Conservation (phyloP, 495 filamentous ascomycete genomes). For the Neurospora terricola region DNA sequence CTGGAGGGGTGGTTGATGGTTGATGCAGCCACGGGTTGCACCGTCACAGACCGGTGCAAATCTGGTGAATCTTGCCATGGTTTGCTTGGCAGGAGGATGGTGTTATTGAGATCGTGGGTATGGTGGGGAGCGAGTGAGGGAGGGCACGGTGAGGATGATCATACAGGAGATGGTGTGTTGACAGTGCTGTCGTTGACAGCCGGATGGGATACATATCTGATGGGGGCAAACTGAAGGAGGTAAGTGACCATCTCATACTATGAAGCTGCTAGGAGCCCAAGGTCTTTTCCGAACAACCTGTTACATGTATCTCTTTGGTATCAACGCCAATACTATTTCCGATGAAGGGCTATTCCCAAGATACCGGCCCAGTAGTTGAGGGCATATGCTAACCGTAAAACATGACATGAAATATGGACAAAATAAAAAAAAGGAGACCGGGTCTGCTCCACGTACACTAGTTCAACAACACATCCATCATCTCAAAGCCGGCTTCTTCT, state of each 20-base stretch:
- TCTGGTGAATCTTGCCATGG: neutral
- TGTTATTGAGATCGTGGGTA: neutral
- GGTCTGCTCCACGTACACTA: slow-evolving; percentile 1
- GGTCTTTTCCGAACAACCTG: neutral
- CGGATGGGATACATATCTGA: neutral
- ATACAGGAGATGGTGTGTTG: neutral
- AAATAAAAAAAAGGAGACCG: neutral
- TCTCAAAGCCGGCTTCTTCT: neutral
- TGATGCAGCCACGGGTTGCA: neutral
- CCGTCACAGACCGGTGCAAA: neutral
- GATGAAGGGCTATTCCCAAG: neutral
- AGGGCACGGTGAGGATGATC: neutral
- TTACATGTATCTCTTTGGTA: neutral
- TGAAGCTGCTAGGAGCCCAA: too few relatives aligned
- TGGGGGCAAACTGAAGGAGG: neutral
- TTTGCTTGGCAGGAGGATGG: neutral
- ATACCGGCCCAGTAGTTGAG: neutral
- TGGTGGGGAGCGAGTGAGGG: neutral
- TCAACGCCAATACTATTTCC: neutral
- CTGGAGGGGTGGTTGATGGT: neutral
- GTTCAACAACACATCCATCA: neutral
- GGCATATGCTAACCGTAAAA: neutral
- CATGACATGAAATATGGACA: neutral
- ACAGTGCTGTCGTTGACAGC: neutral
- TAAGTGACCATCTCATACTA: neutral